These are phyloP conservation scores for Larix kaempferi DNA, from an alignment of 75 land plant species.

Conservation along the genomic window DNA sequence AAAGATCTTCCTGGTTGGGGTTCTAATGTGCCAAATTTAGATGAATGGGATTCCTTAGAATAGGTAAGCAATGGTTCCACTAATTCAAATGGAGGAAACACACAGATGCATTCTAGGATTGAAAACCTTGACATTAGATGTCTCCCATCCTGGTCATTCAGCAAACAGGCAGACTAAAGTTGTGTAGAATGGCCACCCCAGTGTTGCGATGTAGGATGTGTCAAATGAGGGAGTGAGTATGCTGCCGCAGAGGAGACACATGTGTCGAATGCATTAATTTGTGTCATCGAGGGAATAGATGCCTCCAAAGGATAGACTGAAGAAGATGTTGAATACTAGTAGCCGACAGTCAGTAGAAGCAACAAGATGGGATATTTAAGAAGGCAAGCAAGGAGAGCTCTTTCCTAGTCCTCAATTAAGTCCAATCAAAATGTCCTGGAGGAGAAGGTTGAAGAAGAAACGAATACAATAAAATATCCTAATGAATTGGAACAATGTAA, in stretches of 20 bases:
- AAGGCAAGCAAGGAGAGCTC: slow-evolving; percentile 63
- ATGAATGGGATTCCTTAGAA: slow-evolving; percentile 90
- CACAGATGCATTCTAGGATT: slow-evolving; percentile 57
- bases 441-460: slow-evolving; percentile 15
- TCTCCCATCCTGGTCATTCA: not conserved
- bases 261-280: slow-evolving; percentile 22
- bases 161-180: slow-evolving; percentile 10
- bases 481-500: slow-evolving; percentile 1
- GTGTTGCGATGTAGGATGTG: slow-evolving; percentile 14
- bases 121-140: slow-evolving; percentile 49
- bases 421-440: not conserved
- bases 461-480: not conserved
- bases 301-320: slow-evolving; percentile 61
- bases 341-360: slow-evolving; percentile 70
- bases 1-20: slow-evolving; percentile 91
- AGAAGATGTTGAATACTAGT: slow-evolving; percentile 61
- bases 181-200: not conserved
- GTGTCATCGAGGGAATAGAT: slow-evolving; percentile 67
- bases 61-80: slow-evolving; percentile 20
- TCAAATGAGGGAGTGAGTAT: not conserved
- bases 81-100: not conserved
- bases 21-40: slow-evolving; percentile 75
- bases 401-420: slow-evolving; percentile 17
- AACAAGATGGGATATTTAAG: slow-evolving; percentile 69
- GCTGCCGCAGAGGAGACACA: slow-evolving; percentile 10